Evolutionary conservation across 768 basidiomycete genomes (phyloP).

Genomic region (Calocybe gangraenosa): DNA sequence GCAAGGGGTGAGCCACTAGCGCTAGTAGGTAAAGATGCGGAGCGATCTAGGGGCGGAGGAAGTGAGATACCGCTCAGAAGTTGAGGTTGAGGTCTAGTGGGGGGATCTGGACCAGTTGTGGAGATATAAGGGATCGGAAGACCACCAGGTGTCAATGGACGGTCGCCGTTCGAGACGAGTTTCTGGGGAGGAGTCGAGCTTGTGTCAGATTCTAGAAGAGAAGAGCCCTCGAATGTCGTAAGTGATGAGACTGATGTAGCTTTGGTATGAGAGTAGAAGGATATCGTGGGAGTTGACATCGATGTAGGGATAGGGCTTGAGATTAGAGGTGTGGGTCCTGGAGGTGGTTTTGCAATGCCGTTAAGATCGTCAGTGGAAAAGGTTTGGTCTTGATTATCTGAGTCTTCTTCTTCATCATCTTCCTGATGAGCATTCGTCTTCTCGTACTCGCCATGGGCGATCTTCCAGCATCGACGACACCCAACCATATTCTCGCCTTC

Average conservation of each 20-base stretch:
- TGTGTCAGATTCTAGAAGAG: conserved; percentile 23
- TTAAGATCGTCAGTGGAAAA: conserved; percentile 1
- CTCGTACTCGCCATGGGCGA: conserved; percentile 61
- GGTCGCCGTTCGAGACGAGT: conserved; percentile 1
- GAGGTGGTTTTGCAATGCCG: conserved; percentile 2
- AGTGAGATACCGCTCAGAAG: conserved; percentile 7
- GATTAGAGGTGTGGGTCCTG: conserved; percentile 10
- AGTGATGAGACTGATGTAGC: conserved; percentile 36
- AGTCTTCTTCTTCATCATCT: conserved; percentile 24
- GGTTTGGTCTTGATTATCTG: conserved; percentile 12
- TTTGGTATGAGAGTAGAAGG: conserved; percentile 26
- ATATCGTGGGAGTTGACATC: conserved; percentile 35
- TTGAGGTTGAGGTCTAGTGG: conserved; percentile 19
- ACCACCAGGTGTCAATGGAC: conserved; percentile 29
- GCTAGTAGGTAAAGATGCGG: conserved; percentile 7
- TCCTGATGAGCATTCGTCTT: conserved; percentile 24
- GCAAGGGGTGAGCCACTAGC: conserved; percentile 4
- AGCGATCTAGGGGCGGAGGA: neutral
- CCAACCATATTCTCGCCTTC: conserved; percentile 95
- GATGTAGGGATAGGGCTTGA: conserved; percentile 30
- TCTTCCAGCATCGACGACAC: conserved; percentile 93
- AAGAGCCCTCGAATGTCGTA: conserved; percentile 24
- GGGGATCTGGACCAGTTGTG: conserved; percentile 43
- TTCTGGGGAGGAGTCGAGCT: conserved; percentile 13
- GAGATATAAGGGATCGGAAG: conserved; percentile 53